A percentile compares a stretch with the other conserved stretches of the same genome.
These are phyloP conservation scores for Stenogyne calaminthoides DNA, from an alignment of 305 asterid species.

Conservation along the genomic window DNA sequence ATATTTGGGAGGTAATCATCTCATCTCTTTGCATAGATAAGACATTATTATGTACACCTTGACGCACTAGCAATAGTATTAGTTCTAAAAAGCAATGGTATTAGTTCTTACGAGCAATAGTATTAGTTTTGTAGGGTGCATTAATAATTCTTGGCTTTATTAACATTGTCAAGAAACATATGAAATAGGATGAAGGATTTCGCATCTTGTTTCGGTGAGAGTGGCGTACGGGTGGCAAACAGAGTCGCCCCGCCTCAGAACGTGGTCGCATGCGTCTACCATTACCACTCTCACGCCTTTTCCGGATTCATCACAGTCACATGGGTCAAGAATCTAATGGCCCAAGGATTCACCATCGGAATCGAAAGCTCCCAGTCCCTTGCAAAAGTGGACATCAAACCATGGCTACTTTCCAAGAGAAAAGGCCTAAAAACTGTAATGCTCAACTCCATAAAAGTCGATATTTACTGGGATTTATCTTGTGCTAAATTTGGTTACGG, in stretches of 20 bases:
- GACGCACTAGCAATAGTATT: too few species aligned
- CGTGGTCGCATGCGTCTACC: slow-evolving; percentile 58
- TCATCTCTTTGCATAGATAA: too few species aligned
- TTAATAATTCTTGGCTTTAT: too few species aligned
- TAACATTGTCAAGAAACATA: not conserved
- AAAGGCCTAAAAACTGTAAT: slow-evolving; percentile 52
- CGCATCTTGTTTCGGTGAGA: slow-evolving; percentile 74
- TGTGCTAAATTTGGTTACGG: slow-evolving; percentile 62
- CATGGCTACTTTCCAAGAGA: slow-evolving; percentile 71
- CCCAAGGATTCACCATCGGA: slow-evolving; percentile 54
- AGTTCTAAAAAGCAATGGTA: too few species aligned
- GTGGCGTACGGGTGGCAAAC: slow-evolving; percentile 54
- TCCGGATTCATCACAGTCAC: slow-evolving; percentile 59
- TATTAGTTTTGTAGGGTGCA: too few species aligned
- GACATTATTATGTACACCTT: too few species aligned
- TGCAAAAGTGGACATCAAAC: slow-evolving; percentile 63
- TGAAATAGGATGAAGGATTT: slow-evolving; percentile 57
- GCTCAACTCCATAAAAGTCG: slow-evolving; percentile 36
- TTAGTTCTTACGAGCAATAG: too few species aligned
- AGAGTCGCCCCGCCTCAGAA: slow-evolving; percentile 48
- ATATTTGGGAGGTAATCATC: slow-evolving; percentile 14
- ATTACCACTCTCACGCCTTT: slow-evolving; percentile 39
- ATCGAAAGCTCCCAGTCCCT: slow-evolving; percentile 50
- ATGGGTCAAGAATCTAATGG: slow-evolving; percentile 67
- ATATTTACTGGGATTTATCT: slow-evolving; percentile 70